Conservation (phyloP, 129 eudicot species). For the Artemisia tridentata region DNA sequence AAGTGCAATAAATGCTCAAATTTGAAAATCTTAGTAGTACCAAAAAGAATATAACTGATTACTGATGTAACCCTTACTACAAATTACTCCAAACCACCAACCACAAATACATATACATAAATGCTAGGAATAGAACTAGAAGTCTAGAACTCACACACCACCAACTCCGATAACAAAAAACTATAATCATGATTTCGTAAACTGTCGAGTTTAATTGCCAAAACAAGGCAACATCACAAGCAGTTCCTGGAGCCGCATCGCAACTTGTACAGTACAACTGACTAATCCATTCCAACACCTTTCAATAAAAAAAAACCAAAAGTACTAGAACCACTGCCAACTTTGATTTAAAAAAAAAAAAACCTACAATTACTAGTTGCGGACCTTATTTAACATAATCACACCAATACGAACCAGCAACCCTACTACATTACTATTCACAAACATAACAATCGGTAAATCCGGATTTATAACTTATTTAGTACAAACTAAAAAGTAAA, state of each 20-base stretch:
- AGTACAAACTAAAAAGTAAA: too few relatives aligned
- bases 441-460: too few relatives aligned
- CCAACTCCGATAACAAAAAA: background rate
- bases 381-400: too few relatives aligned
- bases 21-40: conserved; percentile 7
- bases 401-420: background rate
- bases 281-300: conserved; percentile 11
- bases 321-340: conserved; percentile 8
- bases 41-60: background rate
- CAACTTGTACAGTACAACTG: conserved; percentile 21
- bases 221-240: conserved; percentile 2
- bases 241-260: background rate
- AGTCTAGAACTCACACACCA: conserved; percentile 1
- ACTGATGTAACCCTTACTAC: conserved; percentile 21
- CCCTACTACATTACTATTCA: background rate
- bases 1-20: conserved; percentile 18
- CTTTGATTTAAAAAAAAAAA: background rate
- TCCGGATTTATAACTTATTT: too few relatives aligned
- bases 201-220: background rate
- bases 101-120: conserved; percentile 21
- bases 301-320: conserved; percentile 21
- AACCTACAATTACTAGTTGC: background rate
- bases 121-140: conserved; percentile 11
- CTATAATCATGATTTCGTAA: too few relatives aligned
- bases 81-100: conserved; percentile 27